Conservation (phyloP, 257 asterid species). For the Thymus mandschuricus region DNA sequence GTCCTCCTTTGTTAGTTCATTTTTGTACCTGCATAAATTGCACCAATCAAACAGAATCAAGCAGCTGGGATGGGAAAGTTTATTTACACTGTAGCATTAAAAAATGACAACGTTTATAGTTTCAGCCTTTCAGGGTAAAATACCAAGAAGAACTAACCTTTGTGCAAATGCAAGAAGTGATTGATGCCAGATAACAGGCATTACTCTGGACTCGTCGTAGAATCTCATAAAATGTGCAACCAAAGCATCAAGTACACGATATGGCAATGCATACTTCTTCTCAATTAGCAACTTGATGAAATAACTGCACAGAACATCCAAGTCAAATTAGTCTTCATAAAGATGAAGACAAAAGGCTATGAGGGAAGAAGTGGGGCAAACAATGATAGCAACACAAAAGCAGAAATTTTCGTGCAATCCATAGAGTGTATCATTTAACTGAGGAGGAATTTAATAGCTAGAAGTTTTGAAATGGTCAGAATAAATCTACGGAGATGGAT, state of each 20-base stretch:
- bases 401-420: background rate
- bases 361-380: background rate
- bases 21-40: conserved; percentile 65
- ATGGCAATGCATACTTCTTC: conserved; percentile 97
- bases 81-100: background rate
- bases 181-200: conserved; percentile 99
- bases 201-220: conserved; percentile 69
- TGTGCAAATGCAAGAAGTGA: conserved; percentile 95
- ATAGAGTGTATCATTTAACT: background rate
- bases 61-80: background rate
- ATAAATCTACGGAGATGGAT: background rate
- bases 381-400: background rate
- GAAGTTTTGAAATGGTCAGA: background rate
- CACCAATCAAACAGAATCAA: background rate
- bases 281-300: conserved; percentile 79
- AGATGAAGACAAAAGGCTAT: background rate
- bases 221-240: conserved; percentile 88
- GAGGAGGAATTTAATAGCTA: background rate
- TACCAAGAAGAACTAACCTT: conserved; percentile 51
- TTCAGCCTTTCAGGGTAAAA: background rate
- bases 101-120: background rate
- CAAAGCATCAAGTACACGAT: conserved; percentile 94
- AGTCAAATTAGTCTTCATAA: background rate
- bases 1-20: conserved; percentile 84
- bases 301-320: conserved; percentile 61